A percentile compares a stretch with the other conserved stretches of the same genome.
These are phyloP conservation scores for Cyamopsis tetragonoloba DNA, from an alignment of 306 rosid species.

Conservation along the genomic window DNA sequence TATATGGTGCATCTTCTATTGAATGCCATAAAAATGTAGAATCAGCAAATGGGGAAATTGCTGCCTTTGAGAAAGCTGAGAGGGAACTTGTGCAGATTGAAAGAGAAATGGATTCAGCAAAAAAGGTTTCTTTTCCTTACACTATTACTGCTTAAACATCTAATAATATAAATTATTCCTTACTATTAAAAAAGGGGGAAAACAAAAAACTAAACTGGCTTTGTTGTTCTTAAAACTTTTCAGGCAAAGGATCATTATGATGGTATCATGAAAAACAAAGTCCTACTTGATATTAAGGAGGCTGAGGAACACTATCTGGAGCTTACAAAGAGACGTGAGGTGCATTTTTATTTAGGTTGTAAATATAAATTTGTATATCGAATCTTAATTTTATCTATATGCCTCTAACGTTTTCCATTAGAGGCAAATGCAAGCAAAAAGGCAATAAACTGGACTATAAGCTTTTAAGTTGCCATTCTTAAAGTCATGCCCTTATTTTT, in stretches of 20 bases:
- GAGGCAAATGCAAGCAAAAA: too few species aligned
- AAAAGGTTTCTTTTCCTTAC: conserved; percentile 47
- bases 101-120: conserved; percentile 41
- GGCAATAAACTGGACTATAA: too few species aligned
- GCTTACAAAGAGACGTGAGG: conserved; percentile 55
- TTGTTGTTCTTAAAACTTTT: not conserved
- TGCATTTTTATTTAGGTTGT: conserved; percentile 26
- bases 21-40: conserved; percentile 40
- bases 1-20: conserved; percentile 20
- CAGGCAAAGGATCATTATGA: conserved; percentile 76
- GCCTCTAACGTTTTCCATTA: not conserved
- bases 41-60: conserved; percentile 60
- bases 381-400: not conserved
- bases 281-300: conserved; percentile 44
- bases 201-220: too few species aligned
- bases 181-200: too few species aligned
- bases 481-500: too few species aligned
- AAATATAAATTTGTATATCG: conserved; percentile 12
- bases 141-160: too few species aligned
- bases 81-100: conserved; percentile 56
- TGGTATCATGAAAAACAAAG: conserved; percentile 59
- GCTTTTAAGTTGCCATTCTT: too few species aligned
- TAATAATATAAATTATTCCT: too few species aligned
- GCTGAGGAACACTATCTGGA: conserved; percentile 51
- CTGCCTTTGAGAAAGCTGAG: conserved; percentile 66